Conservation (phyloP, 169 alveolate genomes). For the Blepharisma undulans region DNA sequence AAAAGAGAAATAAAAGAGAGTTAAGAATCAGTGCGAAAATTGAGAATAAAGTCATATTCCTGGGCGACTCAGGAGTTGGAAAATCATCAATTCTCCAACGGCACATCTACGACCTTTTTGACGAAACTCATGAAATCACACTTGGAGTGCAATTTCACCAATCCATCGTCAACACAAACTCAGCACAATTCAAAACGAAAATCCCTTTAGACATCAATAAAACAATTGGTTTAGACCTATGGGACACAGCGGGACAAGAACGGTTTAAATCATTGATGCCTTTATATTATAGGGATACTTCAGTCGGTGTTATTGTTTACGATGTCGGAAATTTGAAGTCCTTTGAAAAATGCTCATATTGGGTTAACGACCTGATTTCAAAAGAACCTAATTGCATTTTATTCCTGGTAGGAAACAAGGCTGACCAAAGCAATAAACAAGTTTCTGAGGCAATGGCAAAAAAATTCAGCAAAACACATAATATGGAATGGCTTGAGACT, state of each 20-base stretch:
- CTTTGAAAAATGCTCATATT: slow-evolving; percentile 80
- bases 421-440: neutral
- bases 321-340: slow-evolving; percentile 53
- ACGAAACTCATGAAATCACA: slow-evolving; percentile 55
- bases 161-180: slow-evolving; percentile 37
- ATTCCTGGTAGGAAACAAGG: slow-evolving; percentile 18
- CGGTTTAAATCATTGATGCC: slow-evolving; percentile 75
- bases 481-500: slow-evolving; percentile 1
- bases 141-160: slow-evolving; percentile 68
- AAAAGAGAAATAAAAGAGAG: neutral
- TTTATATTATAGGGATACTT: slow-evolving; percentile 69
- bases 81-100: slow-evolving; percentile 65
- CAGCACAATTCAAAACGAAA: neutral
- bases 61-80: slow-evolving; percentile 76
- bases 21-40: neutral
- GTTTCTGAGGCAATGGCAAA: neutral
- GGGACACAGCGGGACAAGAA: slow-evolving; percentile 86
- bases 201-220: neutral
- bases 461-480: neutral
- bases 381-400: neutral
- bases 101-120: slow-evolving; percentile 49
- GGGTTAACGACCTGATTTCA: neutral
- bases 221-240: slow-evolving; percentile 64
- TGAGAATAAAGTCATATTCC: slow-evolving; percentile 52
- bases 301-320: slow-evolving; percentile 62